Evolutionary conservation across 805 yeast species (phyloP), one percentile per base, ranked within the genome.

Genomic region (Candida pseudoglaebosa): DNA sequence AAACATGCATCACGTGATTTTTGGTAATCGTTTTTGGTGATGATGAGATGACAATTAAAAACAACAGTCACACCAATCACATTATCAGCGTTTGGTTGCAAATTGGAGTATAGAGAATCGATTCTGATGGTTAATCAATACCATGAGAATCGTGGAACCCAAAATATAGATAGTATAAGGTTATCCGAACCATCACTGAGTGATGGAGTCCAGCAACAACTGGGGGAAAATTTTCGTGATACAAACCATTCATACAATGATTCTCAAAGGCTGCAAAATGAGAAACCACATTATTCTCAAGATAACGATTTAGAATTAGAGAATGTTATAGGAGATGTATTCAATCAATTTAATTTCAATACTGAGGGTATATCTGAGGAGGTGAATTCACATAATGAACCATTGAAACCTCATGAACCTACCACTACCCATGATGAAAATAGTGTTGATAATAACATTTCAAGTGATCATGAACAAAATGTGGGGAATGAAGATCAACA

Each of bases 301-400:
- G 26, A 38, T 28, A 49, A 47, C 10, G 62, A 54, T 28, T 20
- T 45, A 6, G 62, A 56, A 19, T 45, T 62, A 33, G 62, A 62
- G 38, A 56, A 54, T 32, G 68, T 69, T 24, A 63, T 67, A 30
- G 71, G 67, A 13, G 61, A 62, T 43, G 71, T 64, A 1, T 62
- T 67, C 43, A 54, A 53, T 46, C 66, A 50, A 45, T 63, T 57
- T 45, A 59, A 48, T 39, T 47, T 45, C 20, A 20, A 13, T 8
- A 34, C 19, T 20, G 28, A 15, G 10, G 17, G 8, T 16, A 10
- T 13, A 18, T 20, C 9, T 20, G 5, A 39, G 15, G n/a, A n/a
- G n/a, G n/a, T 18, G 15, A 36, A 37, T 5, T n/a, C 22, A 8
- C 29, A n/a, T 3, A 14, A 17, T 10, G 18, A 34, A 6, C 29